Percentiles rank a stretch among this genome's conserved stretches.
Conservation (phyloP, 2,329 filamentous ascomycete species). For the Zarea fungicola region DNA sequence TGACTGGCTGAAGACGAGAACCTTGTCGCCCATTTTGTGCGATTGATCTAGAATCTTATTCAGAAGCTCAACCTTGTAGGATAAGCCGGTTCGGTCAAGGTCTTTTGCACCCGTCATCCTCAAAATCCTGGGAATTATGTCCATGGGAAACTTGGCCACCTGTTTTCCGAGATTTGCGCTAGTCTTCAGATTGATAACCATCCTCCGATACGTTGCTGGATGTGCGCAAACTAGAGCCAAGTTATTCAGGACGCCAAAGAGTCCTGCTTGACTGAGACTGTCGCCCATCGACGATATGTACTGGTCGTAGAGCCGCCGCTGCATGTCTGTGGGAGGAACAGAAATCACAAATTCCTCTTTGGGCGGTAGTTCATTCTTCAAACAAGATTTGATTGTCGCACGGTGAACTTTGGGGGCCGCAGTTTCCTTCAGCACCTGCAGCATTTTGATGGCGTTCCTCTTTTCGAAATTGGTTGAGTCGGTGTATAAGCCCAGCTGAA, state of each 20-base stretch:
- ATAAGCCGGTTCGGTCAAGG: slow-evolving; percentile 46
- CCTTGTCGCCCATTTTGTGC: slow-evolving; percentile 59
- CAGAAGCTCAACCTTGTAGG: slow-evolving; percentile 65
- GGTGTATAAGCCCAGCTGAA: slow-evolving; percentile 62
- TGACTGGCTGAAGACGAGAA: slow-evolving; percentile 75
- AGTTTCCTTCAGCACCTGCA: slow-evolving; percentile 65
- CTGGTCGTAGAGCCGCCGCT: slow-evolving; percentile 55
- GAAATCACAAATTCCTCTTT: slow-evolving; percentile 82
- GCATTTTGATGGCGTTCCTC: slow-evolving; percentile 57
- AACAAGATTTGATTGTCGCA: slow-evolving; percentile 57
- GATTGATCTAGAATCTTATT: slow-evolving; percentile 64
- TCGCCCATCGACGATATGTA: slow-evolving; percentile 30
- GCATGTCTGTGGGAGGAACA: slow-evolving; percentile 62
- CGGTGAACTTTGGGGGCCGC: slow-evolving; percentile 76
- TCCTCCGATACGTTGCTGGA: slow-evolving; percentile 41
- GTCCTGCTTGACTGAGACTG: slow-evolving; percentile 10
- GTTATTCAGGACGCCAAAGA: slow-evolving; percentile 34
- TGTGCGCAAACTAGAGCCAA: slow-evolving; percentile 49
- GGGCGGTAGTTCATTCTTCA: slow-evolving; percentile 61
- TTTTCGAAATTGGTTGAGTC: slow-evolving; percentile 56
- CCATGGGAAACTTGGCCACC: slow-evolving; percentile 20
- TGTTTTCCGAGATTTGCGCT: slow-evolving; percentile 13
- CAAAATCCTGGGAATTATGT: slow-evolving; percentile 25
- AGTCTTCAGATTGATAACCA: slow-evolving; percentile 19
- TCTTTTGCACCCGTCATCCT: slow-evolving; percentile 34